phyloP scores from a whole-genome alignment of 495 filamentous ascomycete species.

The Talaromyces ruber region DNA sequence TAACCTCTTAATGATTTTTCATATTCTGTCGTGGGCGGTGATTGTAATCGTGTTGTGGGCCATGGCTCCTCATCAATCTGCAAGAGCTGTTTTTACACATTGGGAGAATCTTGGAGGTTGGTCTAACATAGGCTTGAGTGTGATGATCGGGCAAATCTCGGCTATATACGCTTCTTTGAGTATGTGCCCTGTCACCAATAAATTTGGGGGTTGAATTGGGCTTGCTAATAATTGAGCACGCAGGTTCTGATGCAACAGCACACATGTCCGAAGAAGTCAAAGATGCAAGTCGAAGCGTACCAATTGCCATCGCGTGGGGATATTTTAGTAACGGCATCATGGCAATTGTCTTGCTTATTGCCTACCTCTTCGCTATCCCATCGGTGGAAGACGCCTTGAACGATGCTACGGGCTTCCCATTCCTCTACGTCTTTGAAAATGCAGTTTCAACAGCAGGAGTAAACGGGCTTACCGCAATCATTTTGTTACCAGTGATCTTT shows the following conservation, averaged over 20 bases:
- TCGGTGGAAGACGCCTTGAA: conserved; percentile 24
- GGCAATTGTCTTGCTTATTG: conserved; percentile 35
- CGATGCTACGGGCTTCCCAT: conserved; percentile 27
- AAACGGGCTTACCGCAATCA: conserved; percentile 27
- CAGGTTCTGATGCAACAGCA: conserved; percentile 26
- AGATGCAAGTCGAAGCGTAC: conserved; percentile 35
- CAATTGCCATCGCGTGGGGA: conserved; percentile 36
- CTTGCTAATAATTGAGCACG: not conserved
- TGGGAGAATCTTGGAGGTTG: conserved; percentile 41
- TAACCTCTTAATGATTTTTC: conserved; percentile 27
- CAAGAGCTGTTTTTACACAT: conserved; percentile 35
- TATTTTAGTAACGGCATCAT: conserved; percentile 27
- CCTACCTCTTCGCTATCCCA: conserved; percentile 37
- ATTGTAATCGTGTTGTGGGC: conserved; percentile 35
- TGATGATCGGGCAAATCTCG: conserved; percentile 41
- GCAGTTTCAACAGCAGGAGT: conserved; percentile 20
- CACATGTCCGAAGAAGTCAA: conserved; percentile 42
- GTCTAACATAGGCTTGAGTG: conserved; percentile 36
- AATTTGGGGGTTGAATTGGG: not conserved
- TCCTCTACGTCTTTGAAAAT: conserved; percentile 26
- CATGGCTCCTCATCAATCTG: conserved; percentile 25
- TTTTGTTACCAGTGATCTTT: conserved; percentile 31
- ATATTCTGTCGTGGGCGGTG: conserved; percentile 30
- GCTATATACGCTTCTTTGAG: conserved; percentile 26
- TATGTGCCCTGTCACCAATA: conserved; percentile 7